Percentiles rank a stretch among this genome's conserved stretches.
These are phyloP conservation scores for Russula sp. DNA, from an alignment of 768 basidiomycete species.

Conservation along the genomic window DNA sequence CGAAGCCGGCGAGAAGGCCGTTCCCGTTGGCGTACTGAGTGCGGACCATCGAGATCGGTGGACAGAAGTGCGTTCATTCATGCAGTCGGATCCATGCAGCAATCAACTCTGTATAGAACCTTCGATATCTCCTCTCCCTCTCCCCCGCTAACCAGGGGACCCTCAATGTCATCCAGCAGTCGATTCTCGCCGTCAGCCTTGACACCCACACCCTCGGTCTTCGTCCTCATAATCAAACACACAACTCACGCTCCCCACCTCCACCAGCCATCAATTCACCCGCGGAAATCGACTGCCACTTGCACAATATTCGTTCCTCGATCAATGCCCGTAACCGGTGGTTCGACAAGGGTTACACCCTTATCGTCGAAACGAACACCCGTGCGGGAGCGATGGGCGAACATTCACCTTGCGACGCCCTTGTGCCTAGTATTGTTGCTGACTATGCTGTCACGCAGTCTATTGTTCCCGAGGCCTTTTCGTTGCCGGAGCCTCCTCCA, in stretches of 20 bases:
- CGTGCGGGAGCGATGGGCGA: conserved; percentile 86
- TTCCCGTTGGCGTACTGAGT: conserved; percentile 63
- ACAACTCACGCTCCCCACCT: not conserved
- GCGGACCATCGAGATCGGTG: conserved; percentile 78
- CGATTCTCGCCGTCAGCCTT: conserved; percentile 72
- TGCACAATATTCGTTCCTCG: conserved; percentile 64
- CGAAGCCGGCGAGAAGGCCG: conserved; percentile 45
- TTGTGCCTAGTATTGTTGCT: conserved; percentile 79
- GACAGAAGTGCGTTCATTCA: conserved; percentile 49
- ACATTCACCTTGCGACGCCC: conserved; percentile 84
- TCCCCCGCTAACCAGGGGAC: conserved; percentile 56
- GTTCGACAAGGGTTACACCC: conserved; percentile 80
- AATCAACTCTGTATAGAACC: conserved; percentile 44
- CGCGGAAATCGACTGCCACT: conserved; percentile 57
- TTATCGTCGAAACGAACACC: conserved; percentile 79
- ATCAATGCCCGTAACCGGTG: conserved; percentile 70
- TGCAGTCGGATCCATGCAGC: not conserved
- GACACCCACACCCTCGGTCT: conserved; percentile 51
- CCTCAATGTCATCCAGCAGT: conserved; percentile 59
- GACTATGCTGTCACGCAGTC: conserved; percentile 74
- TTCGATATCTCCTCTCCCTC: conserved; percentile 56
- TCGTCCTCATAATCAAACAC: conserved; percentile 26
- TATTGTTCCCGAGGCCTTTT: conserved; percentile 45
- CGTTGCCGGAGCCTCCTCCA: conserved; percentile 15
- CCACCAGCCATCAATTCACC: conserved; percentile 19